These are phyloP conservation scores for Starmerella kuoi DNA, from an alignment of 805 yeast species.

Conservation along the genomic window DNA sequence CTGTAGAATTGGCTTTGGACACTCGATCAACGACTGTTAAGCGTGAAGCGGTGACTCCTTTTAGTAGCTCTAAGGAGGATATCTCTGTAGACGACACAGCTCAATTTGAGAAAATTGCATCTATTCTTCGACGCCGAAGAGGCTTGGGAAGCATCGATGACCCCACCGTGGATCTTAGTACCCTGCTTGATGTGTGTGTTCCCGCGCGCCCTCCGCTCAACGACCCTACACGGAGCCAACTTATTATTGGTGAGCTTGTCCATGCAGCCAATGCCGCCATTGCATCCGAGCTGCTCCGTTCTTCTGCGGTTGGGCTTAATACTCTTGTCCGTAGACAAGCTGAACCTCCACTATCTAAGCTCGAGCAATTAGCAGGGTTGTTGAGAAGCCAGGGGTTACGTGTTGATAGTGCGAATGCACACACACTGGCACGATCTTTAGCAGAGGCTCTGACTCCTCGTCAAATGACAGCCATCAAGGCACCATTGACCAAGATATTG, in stretches of 20 bases:
- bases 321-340: slow-evolving; percentile 82
- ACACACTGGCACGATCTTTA: slow-evolving; percentile 60
- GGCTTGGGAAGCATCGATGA: slow-evolving; percentile 13
- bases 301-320: slow-evolving; percentile 58
- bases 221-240: slow-evolving; percentile 29
- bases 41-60: slow-evolving; percentile 40
- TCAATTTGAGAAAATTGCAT: slow-evolving; percentile 8
- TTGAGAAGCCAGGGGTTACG: slow-evolving; percentile 41
- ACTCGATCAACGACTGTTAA: slow-evolving; percentile 56
- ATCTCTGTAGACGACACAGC: slow-evolving; percentile 1
- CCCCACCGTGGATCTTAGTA: slow-evolving; percentile 8
- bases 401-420: slow-evolving; percentile 63
- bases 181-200: slow-evolving; percentile 15
- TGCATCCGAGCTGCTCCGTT: slow-evolving; percentile 56
- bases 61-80: not conserved
- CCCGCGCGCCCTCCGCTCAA: slow-evolving; percentile 16
- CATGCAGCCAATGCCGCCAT: slow-evolving; percentile 73
- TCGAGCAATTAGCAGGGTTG: slow-evolving; percentile 66
- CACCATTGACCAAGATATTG: slow-evolving; percentile 69
- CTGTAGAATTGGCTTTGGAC: slow-evolving; percentile 71
- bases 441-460: slow-evolving; percentile 48
- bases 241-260: slow-evolving; percentile 60
- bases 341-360: slow-evolving; percentile 66
- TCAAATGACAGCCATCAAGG: slow-evolving; percentile 62
- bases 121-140: slow-evolving; percentile 12